Evolutionary conservation across 164 flowering plant genomes (phyloP).

Genomic region (Aristolochia californica): DNA sequence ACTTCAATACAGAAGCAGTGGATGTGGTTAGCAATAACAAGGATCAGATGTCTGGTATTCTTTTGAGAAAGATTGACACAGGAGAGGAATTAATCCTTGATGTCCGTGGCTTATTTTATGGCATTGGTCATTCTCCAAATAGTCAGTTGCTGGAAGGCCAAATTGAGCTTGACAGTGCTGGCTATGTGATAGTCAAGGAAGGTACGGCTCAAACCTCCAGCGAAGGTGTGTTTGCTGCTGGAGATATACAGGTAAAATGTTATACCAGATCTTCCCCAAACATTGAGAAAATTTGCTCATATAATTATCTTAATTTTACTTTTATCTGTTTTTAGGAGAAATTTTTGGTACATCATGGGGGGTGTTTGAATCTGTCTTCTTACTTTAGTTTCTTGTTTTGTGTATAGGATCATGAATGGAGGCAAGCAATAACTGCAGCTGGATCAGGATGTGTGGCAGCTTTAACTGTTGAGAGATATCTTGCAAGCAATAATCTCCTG

Average conservation of each 20-base stretch:
- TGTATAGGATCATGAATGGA: slow-evolving; percentile 92
- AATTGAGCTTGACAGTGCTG: slow-evolving; percentile 69
- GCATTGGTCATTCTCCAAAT: slow-evolving; percentile 95
- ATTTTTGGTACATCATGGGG: too few relatives aligned
- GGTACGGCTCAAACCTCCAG: slow-evolving; percentile 77
- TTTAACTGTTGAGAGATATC: slow-evolving; percentile 92
- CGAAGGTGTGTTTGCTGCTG: slow-evolving; percentile 97
- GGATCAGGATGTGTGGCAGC: slow-evolving; percentile 99
- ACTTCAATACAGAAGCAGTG: slow-evolving; percentile 87
- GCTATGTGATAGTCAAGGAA: slow-evolving; percentile 81
- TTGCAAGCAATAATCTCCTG: slow-evolving; percentile 66
- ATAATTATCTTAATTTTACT: too few relatives aligned
- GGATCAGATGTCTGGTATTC: slow-evolving; percentile 93
- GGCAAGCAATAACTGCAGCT: slow-evolving; percentile 98
- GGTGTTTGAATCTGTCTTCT: not conserved
- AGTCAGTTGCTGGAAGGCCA: slow-evolving; percentile 89
- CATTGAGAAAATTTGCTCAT: too few relatives aligned
- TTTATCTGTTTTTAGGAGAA: too few relatives aligned
- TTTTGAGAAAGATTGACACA: slow-evolving; percentile 51
- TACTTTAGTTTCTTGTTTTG: slow-evolving; percentile 3
- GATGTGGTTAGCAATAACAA: slow-evolving; percentile 83
- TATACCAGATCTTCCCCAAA: not conserved
- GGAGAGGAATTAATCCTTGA: slow-evolving; percentile 78
- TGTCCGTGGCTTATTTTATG: slow-evolving; percentile 87
- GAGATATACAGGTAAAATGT: slow-evolving; percentile 84